Evolutionary conservation across 805 yeast genomes (phyloP).

Genomic region (Debaryomyces tyrocola): DNA sequence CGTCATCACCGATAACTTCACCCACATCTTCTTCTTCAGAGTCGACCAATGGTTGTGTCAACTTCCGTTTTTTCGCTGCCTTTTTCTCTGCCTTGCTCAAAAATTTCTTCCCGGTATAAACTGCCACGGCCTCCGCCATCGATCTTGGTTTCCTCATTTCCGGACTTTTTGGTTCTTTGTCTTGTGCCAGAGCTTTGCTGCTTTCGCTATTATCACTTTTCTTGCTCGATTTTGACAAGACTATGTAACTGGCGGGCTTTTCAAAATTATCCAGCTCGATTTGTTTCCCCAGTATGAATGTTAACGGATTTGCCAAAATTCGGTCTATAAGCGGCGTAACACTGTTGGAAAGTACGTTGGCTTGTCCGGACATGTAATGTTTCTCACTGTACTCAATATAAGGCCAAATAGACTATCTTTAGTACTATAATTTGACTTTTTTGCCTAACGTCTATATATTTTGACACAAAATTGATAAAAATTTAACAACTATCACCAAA

Average conservation of each 20-base stretch:
- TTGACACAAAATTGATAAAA: background rate
- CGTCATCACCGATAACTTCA: conserved; percentile 19
- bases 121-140: conserved; percentile 60
- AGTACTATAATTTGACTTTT: background rate
- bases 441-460: background rate
- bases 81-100: conserved; percentile 47
- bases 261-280: conserved; percentile 37
- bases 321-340: conserved; percentile 62
- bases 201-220: conserved; percentile 8
- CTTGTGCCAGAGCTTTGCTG: background rate
- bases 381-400: background rate
- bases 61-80: conserved; percentile 20
- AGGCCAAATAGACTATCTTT: background rate
- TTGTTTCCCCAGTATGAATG: conserved; percentile 60
- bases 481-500: background rate
- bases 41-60: conserved; percentile 21
- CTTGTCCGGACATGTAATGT: conserved; percentile 5
- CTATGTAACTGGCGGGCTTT: conserved; percentile 12
- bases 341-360: conserved; percentile 18
- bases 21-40: conserved; percentile 20
- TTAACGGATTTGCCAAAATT: conserved; percentile 58
- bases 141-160: conserved; percentile 39
- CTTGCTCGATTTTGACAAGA: conserved; percentile 10
- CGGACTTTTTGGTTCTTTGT: background rate
- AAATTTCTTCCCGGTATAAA: conserved; percentile 55